Conservation (phyloP, 257 asterid species). For the Petunia secreta region DNA sequence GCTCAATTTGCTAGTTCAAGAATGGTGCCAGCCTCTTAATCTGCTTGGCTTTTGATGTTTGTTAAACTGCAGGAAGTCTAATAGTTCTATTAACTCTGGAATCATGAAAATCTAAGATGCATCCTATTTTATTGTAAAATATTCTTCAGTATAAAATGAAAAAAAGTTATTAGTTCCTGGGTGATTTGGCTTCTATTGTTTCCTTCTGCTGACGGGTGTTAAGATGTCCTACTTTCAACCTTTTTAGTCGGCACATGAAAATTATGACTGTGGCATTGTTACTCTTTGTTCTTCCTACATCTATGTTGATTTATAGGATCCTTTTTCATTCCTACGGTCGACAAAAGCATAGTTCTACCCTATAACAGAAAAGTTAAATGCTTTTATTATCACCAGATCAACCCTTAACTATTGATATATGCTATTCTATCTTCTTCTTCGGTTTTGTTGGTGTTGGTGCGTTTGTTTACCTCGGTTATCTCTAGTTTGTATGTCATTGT, state of each 20-base stretch:
- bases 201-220: too few species aligned
- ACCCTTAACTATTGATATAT: too few species aligned
- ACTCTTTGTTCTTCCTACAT: background rate
- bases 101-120: too few species aligned
- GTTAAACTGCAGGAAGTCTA: conserved; percentile 1
- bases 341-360: background rate
- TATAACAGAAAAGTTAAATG: background rate
- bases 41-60: conserved; percentile 8
- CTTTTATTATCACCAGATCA: too few species aligned
- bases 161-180: background rate
- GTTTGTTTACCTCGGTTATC: too few species aligned
- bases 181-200: background rate
- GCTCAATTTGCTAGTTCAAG: background rate
- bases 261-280: background rate
- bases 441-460: too few species aligned
- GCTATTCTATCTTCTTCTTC: too few species aligned
- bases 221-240: background rate
- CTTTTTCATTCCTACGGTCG: too few species aligned
- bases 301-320: background rate
- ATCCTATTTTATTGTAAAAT: background rate
- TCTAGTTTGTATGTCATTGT: too few species aligned
- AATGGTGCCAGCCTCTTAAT: background rate
- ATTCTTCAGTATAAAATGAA: background rate
- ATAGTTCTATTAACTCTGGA: background rate
- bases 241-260: background rate